phyloP scores from a whole-genome alignment of 1,284 basidiomycete species.

The Ganoderma multipileum region DNA sequence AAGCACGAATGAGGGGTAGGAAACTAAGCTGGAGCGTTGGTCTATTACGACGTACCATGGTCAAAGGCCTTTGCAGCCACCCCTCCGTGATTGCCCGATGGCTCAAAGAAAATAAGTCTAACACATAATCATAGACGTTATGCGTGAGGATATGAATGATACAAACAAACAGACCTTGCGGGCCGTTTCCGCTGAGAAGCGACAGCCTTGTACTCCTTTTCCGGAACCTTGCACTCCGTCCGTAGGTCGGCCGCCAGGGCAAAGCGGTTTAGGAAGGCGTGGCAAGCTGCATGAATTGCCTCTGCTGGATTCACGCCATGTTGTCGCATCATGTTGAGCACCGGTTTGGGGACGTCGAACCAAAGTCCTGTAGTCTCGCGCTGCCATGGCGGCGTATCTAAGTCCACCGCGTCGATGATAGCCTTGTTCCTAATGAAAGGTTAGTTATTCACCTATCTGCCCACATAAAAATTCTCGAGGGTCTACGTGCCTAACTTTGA shows the following conservation, averaged over 20 bases:
- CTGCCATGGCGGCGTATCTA: conserved; percentile 84
- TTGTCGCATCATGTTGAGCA: conserved; percentile 58
- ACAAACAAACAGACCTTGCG: conserved; percentile 58
- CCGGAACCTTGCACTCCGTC: conserved; percentile 86
- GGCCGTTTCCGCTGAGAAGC: conserved; percentile 76
- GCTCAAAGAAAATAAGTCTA: conserved; percentile 87
- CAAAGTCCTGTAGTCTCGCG: conserved; percentile 83
- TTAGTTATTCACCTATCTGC: not conserved
- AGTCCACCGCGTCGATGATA: conserved; percentile 82
- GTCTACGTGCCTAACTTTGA: conserved; percentile 61
- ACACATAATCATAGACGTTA: not conserved
- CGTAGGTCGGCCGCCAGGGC: conserved; percentile 74
- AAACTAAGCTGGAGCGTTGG: not conserved
- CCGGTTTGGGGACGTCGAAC: conserved; percentile 78
- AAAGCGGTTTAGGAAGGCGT: conserved; percentile 85
- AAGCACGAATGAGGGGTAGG: not conserved
- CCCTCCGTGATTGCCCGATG: conserved; percentile 73
- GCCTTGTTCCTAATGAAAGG: conserved; percentile 53
- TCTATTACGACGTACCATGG: conserved; percentile 60
- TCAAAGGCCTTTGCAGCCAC: conserved; percentile 86
- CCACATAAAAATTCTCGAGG: not conserved
- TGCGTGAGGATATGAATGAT: not conserved
- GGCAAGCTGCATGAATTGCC: conserved; percentile 86
- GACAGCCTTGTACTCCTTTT: conserved; percentile 77
- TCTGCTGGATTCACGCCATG: conserved; percentile 73